Base-by-base conservation (phyloP, 495 filamentous ascomycete species). In the Aspergillus conjunctus region DNA sequence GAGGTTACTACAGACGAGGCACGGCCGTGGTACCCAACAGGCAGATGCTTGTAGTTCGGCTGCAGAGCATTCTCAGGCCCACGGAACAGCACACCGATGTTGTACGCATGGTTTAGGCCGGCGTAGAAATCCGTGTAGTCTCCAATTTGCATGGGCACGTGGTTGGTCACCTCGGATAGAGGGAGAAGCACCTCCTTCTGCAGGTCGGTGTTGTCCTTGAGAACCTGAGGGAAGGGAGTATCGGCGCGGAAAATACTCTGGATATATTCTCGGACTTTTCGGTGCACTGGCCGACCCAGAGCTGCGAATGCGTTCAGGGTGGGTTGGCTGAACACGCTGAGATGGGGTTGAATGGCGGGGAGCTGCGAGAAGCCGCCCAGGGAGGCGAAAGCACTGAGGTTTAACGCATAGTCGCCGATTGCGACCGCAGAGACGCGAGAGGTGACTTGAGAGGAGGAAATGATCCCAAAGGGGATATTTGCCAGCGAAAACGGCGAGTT, bases 101-200 rank as follows among this genome's bases (percentile, higher is more conserved):
- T 88, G 77, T 85, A 88, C 41, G 93, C 93, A 74, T 98, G 93
- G 68, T 96, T 87, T 54, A 87, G 74, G 26, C 93, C 93, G n/a
- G 89, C 93, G 75, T 91, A 98, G 79, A 98, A 98, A 75, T 98
- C 93, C 12, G 93, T 95, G 74, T 98, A 98, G 71, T 97, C 92
- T n/a, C 91, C 90, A 56, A 97, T 92, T 33, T 82, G 80, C 85
- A 98, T 86, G 6, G 93, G 93, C 14, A 97, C 70, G 59, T 96
- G 90, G 71, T 85, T 89, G 56, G 76, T 83, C 22, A 92, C 87
- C 4, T 81, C 71, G 9, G 81, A 77, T 45, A 85, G 71, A 0
- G 81, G 83, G 17, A 88, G 54, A 5, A 91, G 71, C 1, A 76
- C 80, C 45, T 77, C 66, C 49, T 82, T 74, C 62, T 82, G 85